Base-by-base conservation (phyloP, 2,329 filamentous ascomycete genomes). In the Alternaria sp. region DNA sequence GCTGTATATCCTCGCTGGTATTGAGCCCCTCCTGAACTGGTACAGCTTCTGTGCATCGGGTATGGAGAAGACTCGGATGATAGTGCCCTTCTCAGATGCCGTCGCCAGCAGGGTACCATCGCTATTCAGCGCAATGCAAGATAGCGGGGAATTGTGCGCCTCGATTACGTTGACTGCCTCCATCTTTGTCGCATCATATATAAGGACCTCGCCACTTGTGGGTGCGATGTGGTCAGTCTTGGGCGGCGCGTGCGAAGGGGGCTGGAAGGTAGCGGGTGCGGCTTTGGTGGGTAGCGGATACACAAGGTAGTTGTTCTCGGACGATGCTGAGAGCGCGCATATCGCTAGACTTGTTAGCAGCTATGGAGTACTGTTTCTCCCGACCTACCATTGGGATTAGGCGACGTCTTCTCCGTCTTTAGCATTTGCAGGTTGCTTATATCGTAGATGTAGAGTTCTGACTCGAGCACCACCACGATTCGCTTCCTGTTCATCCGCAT, bases 381-480 rank as follows among this genome's bases (percentile, higher is more conserved):
- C 13, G 23, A 50, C 61, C 4, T 85, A 84, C 87, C 87, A 63
- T 88, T 88, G 1, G 93, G 92, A 72, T 99, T 99, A 6, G 95
- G 92, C 3, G 94, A 97, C 5, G 94, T 98, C 58, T 93, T 88
- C 65, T 98, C 96, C 5, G 92, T 96, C 77, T 93, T 90, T 39
- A 98, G 84, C 58, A 98, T 86, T 71, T 91, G 94, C 94, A 99
- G 98, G 75, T 97, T 98, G 79, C 93, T 93, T 66, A 99, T 98
- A 77, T 99, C 95, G 81, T 99, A 99, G 48, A 99, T 85, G 79
- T 98, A 99, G 62, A 98, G 96, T 76, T 97, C 91, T 70, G 97
- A 93, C 77, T 99, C 95, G 56, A 98, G 85, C 13, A 98, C 89
- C 31, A 99, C 93, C 11, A 95, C 92, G 26, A 99, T 85, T 36